Conservation (phyloP, 371 early-diverging fungal species). For the Conidiobolus incongruus region DNA sequence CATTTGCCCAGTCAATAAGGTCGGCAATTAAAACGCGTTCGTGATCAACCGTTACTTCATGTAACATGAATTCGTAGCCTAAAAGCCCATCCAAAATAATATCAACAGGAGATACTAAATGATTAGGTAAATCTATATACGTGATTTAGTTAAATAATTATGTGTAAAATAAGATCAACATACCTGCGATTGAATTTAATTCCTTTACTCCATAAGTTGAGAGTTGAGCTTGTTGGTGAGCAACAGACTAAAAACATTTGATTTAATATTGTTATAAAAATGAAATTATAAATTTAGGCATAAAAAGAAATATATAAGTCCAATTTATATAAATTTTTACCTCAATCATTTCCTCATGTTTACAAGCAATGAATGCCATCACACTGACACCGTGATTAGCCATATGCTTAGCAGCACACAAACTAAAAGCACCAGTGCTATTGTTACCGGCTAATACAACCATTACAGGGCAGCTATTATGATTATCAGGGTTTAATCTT, state of each 20-base stretch:
- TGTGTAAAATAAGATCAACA: too few species aligned
- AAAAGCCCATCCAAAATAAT: slow-evolving; percentile 53
- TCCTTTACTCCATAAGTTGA: not conserved
- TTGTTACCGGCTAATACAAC: slow-evolving; percentile 48
- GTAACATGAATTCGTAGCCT: slow-evolving; percentile 29
- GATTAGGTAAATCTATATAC: slow-evolving; percentile 19
- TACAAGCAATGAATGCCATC: slow-evolving; percentile 27
- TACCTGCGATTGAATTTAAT: not conserved
- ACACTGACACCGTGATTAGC: slow-evolving; percentile 47
- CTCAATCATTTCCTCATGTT: slow-evolving; percentile 6
- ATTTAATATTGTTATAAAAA: too few species aligned
- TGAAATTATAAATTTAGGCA: too few species aligned
- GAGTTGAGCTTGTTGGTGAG: not conserved
- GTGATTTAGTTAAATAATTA: slow-evolving; percentile 9
- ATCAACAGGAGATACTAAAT: slow-evolving; percentile 36
- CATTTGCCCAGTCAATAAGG: slow-evolving; percentile 54
- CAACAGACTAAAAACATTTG: not conserved
- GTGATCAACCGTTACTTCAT: slow-evolving; percentile 23
- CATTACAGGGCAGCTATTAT: slow-evolving; percentile 41
- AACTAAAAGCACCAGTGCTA: slow-evolving; percentile 40
- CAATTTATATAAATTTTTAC: not conserved
- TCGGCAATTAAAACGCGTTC: slow-evolving; percentile 20
- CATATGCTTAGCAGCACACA: slow-evolving; percentile 44
- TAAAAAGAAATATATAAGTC: too few species aligned
- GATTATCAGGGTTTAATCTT: slow-evolving; percentile 35